Conservation (phyloP, 371 early-diverging fungal genomes). For the Syncephalastrum sp. region DNA sequence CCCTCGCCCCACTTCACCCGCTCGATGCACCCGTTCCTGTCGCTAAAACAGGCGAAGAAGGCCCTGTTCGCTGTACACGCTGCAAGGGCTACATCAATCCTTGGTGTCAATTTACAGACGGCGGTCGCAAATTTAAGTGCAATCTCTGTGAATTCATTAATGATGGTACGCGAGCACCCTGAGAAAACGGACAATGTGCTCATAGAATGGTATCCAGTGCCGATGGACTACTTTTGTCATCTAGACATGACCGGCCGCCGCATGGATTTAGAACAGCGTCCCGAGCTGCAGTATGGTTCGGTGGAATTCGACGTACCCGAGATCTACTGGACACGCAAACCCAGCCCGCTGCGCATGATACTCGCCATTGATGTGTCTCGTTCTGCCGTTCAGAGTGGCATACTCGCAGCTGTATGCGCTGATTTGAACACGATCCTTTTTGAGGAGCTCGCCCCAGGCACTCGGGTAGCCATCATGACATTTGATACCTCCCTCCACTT, state of each 20-base stretch:
- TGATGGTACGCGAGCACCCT: slow-evolving; percentile 43
- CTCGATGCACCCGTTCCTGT: slow-evolving; percentile 58
- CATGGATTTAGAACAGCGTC: slow-evolving; percentile 81
- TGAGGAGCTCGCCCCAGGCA: slow-evolving; percentile 54
- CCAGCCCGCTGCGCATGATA: slow-evolving; percentile 71
- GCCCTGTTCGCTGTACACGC: slow-evolving; percentile 87
- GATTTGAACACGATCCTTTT: slow-evolving; percentile 71
- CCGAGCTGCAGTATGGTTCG: slow-evolving; percentile 86
- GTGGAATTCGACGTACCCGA: slow-evolving; percentile 90
- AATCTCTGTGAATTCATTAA: slow-evolving; percentile 91
- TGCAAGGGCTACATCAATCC: slow-evolving; percentile 96
- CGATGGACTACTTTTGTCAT: slow-evolving; percentile 87
- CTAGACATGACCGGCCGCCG: slow-evolving; percentile 90
- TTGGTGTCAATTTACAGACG: slow-evolving; percentile 81
- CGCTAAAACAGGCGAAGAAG: slow-evolving; percentile 44
- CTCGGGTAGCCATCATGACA: slow-evolving; percentile 85
- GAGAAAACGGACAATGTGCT: too few relatives aligned
- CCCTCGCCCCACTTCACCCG: slow-evolving; percentile 76
- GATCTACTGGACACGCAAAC: slow-evolving; percentile 66
- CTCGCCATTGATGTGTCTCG: slow-evolving; percentile 95
- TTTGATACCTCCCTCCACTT: slow-evolving; percentile 94
- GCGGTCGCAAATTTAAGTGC: slow-evolving; percentile 88
- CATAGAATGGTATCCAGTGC: slow-evolving; percentile 43
- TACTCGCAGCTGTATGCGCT: slow-evolving; percentile 65
- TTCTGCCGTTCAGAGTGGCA: slow-evolving; percentile 81